These are phyloP conservation scores for Starmerella sp. DNA, from an alignment of 805 yeast species.

Conservation along the genomic window DNA sequence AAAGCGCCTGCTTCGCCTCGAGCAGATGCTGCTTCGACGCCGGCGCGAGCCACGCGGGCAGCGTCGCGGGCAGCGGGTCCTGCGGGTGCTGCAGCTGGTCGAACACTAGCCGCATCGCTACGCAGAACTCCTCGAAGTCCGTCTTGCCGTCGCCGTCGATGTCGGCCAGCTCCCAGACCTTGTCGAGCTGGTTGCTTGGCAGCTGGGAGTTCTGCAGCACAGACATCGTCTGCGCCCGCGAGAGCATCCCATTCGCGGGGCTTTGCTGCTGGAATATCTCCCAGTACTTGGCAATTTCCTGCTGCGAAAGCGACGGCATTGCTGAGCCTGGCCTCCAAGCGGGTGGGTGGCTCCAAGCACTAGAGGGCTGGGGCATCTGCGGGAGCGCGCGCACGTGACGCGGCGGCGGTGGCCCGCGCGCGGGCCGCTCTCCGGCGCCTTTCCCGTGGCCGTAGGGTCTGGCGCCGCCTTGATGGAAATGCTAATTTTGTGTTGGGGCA, in stretches of 20 bases:
- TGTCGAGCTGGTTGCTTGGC: conserved; percentile 61
- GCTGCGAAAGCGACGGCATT: conserved; percentile 37
- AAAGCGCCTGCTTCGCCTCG: conserved; percentile 62
- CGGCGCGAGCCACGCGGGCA: conserved; percentile 92
- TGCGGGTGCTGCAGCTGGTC: conserved; percentile 72
- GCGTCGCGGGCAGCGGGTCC: conserved; percentile 49
- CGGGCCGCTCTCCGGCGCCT: too few relatives aligned
- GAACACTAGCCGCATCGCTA: conserved; percentile 90
- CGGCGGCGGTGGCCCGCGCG: neutral
- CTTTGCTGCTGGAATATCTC: conserved; percentile 84
- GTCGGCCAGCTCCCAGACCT: conserved; percentile 79
- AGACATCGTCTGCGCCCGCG: conserved; percentile 74
- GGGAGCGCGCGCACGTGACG: neutral
- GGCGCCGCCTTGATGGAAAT: too few relatives aligned
- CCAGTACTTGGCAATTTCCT: conserved; percentile 97
- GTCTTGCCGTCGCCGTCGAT: conserved; percentile 83
- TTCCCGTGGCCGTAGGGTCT: too few relatives aligned
- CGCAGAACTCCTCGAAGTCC: conserved; percentile 96
- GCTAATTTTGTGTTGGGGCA: too few relatives aligned
- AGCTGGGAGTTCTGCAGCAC: conserved; percentile 84
- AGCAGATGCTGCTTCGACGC: conserved; percentile 75
- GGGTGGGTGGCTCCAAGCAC: neutral
- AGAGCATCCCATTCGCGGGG: conserved; percentile 67
- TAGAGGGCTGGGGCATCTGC: too few relatives aligned
- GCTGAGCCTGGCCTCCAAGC: neutral